phyloP scores from a whole-genome alignment of 495 filamentous ascomycete genomes.

The Hypoxylon cercidicola region DNA sequence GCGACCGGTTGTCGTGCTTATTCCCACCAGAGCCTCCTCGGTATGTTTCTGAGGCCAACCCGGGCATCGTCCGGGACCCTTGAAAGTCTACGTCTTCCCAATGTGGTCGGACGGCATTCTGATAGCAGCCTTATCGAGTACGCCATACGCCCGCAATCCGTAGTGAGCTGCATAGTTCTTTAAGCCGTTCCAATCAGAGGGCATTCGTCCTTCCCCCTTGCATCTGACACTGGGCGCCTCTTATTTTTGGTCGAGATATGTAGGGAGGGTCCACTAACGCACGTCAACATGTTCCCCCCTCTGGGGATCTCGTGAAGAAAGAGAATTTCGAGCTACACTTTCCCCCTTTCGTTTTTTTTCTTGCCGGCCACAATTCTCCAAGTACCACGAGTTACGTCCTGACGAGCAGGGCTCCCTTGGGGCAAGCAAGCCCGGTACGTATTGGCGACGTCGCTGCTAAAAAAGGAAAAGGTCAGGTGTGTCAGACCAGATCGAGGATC shows the following conservation, averaged over 20 bases:
- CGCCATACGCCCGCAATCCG: conserved; percentile 33
- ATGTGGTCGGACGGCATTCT: conserved; percentile 32
- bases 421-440: conserved; percentile 30
- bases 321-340: conserved; percentile 17
- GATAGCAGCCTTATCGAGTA: conserved; percentile 39
- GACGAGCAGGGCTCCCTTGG: conserved; percentile 24
- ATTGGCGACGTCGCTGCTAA: conserved; percentile 38
- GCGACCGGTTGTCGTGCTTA: conserved; percentile 40
- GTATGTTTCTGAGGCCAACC: conserved; percentile 37
- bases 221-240: conserved; percentile 41
- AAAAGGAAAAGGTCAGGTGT: conserved; percentile 44
- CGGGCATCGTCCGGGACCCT: conserved; percentile 31
- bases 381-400: conserved; percentile 16
- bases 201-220: conserved; percentile 27
- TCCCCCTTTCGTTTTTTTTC: conserved; percentile 16
- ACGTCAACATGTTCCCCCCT: conserved; percentile 26
- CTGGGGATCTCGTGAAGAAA: conserved; percentile 28
- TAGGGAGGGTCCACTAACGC: conserved; percentile 40
- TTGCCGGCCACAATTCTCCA: conserved; percentile 19
- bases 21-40: conserved; percentile 40
- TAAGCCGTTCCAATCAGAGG: conserved; percentile 38
- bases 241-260: conserved; percentile 30
- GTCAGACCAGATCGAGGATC: conserved; percentile 42
- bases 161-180: conserved; percentile 25
- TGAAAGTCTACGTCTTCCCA: conserved; percentile 15